These are phyloP conservation scores for Massarina eburnea DNA, from an alignment of 2,329 filamentous ascomycete species.

Conservation along the genomic window DNA sequence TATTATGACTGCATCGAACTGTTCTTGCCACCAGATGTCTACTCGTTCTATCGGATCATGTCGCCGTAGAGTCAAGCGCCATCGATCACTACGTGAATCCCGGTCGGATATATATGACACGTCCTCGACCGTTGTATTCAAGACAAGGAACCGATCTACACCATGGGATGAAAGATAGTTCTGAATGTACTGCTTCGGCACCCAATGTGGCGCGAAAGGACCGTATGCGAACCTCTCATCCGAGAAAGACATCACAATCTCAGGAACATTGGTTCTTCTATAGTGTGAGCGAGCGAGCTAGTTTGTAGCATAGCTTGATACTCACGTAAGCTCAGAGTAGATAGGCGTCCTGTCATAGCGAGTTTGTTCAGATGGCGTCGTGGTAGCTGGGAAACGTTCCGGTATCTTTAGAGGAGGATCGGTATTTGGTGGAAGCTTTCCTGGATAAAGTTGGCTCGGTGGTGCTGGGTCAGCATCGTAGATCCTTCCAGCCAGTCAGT, in stretches of 20 bases:
- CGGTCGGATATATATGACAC: conserved; percentile 37
- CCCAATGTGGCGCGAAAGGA: conserved; percentile 58
- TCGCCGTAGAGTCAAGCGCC: conserved; percentile 54
- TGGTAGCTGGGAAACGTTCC: conserved; percentile 43
- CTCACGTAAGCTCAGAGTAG: conserved; percentile 56
- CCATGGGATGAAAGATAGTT: conserved; percentile 57
- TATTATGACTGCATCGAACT: conserved; percentile 46
- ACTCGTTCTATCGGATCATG: conserved; percentile 48
- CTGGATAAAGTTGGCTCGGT: conserved; percentile 44
- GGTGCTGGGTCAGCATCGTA: conserved; percentile 51
- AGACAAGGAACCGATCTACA: conserved; percentile 49
- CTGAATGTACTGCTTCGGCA: conserved; percentile 53
- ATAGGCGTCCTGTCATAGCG: conserved; percentile 54
- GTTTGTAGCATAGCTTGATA: neutral
- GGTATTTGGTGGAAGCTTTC: conserved; percentile 47
- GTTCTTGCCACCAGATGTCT: conserved; percentile 58
- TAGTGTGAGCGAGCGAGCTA: neutral
- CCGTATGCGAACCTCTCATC: conserved; percentile 57
- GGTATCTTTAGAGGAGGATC: conserved; percentile 54
- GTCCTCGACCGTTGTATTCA: conserved; percentile 58
- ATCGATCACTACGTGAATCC: conserved; percentile 30
- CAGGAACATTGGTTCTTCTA: conserved; percentile 57
- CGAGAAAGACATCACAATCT: conserved; percentile 60
- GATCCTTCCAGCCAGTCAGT: conserved; percentile 46
- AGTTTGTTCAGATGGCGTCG: conserved; percentile 48